Evolutionary conservation across 176 grass and related monocot species (phyloP).

Genomic region (Ensete ventricosum): DNA sequence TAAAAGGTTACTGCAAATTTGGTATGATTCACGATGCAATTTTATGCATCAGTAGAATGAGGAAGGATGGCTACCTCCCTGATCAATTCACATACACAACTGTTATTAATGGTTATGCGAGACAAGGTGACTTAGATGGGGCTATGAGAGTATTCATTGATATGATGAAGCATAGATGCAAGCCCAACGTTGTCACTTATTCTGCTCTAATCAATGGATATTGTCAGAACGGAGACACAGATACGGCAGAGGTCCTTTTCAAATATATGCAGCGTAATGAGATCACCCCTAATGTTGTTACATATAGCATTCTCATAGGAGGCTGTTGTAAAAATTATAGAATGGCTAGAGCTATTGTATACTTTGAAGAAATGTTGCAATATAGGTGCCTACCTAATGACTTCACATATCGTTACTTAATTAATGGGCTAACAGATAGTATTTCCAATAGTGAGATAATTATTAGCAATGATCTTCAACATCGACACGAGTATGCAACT

Average conservation of each 20-base stretch:
- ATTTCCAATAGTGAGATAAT: conserved; percentile 24
- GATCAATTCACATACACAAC: conserved; percentile 79
- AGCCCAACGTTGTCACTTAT: conserved; percentile 58
- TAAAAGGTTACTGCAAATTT: conserved; percentile 80
- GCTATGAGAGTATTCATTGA: conserved; percentile 48
- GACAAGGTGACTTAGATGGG: conserved; percentile 37
- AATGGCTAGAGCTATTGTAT: conserved; percentile 34
- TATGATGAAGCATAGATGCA: conserved; percentile 65
- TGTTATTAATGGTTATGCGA: conserved; percentile 46
- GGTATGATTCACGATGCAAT: conserved; percentile 61
- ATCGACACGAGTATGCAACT: conserved; percentile 26
- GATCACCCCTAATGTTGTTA: conserved; percentile 55
- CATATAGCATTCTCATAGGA: conserved; percentile 57
- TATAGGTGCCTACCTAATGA: conserved; percentile 66
- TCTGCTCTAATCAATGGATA: conserved; percentile 58
- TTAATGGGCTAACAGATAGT: conserved; percentile 54
- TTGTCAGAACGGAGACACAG: conserved; percentile 44
- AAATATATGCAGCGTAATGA: conserved; percentile 39
- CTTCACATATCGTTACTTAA: conserved; percentile 48
- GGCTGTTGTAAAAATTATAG: conserved; percentile 48
- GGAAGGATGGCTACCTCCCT: conserved; percentile 36
- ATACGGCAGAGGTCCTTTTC: conserved; percentile 43
- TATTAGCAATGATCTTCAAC: conserved; percentile 19
- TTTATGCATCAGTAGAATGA: conserved; percentile 47
- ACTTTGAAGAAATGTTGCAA: conserved; percentile 58